Percentiles rank a stretch among this genome's conserved stretches.
Evolutionary conservation across 2,329 filamentous ascomycete species (phyloP).

Genomic region (Graphiopsis chlorocephala): DNA sequence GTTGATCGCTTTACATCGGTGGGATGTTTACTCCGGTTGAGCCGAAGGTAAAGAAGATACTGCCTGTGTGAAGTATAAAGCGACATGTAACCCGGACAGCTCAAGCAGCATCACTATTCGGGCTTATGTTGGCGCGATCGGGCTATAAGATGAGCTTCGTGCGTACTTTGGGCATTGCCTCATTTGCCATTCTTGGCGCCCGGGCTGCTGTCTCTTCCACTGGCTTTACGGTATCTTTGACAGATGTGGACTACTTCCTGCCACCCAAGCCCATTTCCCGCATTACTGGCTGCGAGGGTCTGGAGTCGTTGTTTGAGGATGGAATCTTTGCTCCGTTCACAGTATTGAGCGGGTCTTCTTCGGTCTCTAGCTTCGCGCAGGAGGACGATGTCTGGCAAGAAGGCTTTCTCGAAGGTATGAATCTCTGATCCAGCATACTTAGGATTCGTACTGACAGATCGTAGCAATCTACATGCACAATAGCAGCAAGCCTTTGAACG

Average conservation of each 20-base stretch:
- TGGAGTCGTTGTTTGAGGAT: background rate
- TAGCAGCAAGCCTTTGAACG: background rate
- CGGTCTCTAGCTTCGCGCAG: background rate
- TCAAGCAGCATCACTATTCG: background rate
- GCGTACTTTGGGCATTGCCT: background rate
- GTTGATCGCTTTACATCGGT: background rate
- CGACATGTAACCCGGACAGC: too few species aligned
- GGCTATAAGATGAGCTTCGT: background rate
- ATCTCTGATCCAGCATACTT: too few species aligned
- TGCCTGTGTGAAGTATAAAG: background rate
- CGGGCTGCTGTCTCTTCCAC: conserved; percentile 2
- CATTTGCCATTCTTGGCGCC: background rate
- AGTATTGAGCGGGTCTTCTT: background rate
- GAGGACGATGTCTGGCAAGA: conserved; percentile 5
- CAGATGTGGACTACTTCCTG: background rate
- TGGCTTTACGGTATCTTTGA: background rate
- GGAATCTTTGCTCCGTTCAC: background rate
- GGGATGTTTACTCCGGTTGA: background rate
- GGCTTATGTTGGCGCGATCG: background rate
- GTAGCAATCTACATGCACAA: background rate
- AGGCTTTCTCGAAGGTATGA: conserved; percentile 2
- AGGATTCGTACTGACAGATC: background rate
- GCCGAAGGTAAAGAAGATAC: background rate
- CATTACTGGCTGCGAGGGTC: background rate
- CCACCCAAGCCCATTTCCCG: background rate